Evolutionary conservation across 768 basidiomycete species (phyloP), one percentile per base, ranked within the genome.

Genomic region (Mycena alexandri): DNA sequence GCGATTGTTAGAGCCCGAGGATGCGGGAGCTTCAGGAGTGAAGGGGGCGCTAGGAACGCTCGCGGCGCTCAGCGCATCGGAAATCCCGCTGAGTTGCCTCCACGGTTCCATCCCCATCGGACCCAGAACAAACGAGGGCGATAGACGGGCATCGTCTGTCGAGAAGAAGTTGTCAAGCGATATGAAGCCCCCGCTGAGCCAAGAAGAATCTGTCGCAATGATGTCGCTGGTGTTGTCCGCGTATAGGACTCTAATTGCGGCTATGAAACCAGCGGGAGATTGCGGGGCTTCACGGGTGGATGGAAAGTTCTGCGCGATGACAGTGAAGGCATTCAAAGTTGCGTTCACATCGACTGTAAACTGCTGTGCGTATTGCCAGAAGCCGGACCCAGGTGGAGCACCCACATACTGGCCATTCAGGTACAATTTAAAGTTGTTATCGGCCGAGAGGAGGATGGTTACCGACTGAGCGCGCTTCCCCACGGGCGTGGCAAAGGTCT

Each of bases 21-120:
- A 42, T 11, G 44, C 21, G 38, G 29, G 43, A 19, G 46, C 41
- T n/a, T 29, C 29, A 29, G 29, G 29, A 48, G 7, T 50, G 24
- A 68, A 63, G 11, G 67, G 61, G 7, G 48, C 54, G n/a, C 16
- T 5, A 0, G 61, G 67, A 14, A 68, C 67, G 22, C 38, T 48
- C 1, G 38, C 34, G 11, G 61, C 61, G 36, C 9, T 33, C 14
- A 68, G 46, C 4, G 17, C 61, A 24, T 68, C 51, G 4, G 66
- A 47, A 11, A 46, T 52, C 17, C 48, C 58, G 10, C 7, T 34
- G 8, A 62, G 46, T 1, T 19, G 13, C 5, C 21, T 21, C 56
- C 64, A 58, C 6, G 66, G 66, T 21, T 13, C 10, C 3, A 67
- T 47, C 8, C 61, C 55, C 7, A 50, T 13, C 3, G 25, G 22